phyloP scores from a whole-genome alignment of 2,329 filamentous ascomycete genomes.

The Leptoxyphium fumago region DNA sequence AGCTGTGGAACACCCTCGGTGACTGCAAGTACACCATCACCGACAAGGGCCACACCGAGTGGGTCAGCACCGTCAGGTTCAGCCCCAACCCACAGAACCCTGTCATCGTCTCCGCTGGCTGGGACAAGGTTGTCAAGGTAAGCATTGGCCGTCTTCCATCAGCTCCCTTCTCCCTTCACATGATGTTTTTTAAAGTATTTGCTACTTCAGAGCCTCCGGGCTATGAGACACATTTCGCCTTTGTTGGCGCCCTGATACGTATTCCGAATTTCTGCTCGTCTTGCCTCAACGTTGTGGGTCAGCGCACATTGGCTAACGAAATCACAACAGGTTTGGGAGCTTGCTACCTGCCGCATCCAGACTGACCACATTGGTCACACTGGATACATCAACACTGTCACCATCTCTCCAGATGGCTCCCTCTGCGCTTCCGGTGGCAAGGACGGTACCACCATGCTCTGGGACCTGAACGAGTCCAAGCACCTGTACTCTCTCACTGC shows the following conservation, averaged over 20 bases:
- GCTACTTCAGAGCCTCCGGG: slow-evolving; percentile 99
- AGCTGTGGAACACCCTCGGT: slow-evolving; percentile 99
- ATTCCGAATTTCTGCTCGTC: background rate
- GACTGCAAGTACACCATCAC: slow-evolving; percentile 99
- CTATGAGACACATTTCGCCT: slow-evolving; percentile 81
- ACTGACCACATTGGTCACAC: slow-evolving; percentile 99
- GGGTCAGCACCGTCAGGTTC: slow-evolving; percentile 99
- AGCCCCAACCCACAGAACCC: slow-evolving; percentile 99
- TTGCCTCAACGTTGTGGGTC: background rate
- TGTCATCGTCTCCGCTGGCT: slow-evolving; percentile 94
- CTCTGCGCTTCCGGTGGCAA: slow-evolving; percentile 98
- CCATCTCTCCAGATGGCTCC: slow-evolving; percentile 97
- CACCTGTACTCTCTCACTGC: slow-evolving; percentile 99
- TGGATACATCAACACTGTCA: slow-evolving; percentile 99
- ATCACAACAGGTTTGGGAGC: slow-evolving; percentile 77
- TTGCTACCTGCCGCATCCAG: slow-evolving; percentile 97
- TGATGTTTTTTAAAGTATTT: slow-evolving; percentile 98
- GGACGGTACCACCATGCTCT: slow-evolving; percentile 99
- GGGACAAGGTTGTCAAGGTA: slow-evolving; percentile 99
- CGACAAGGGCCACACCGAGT: slow-evolving; percentile 99
- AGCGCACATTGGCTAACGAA: slow-evolving; percentile 4
- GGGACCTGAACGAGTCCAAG: slow-evolving; percentile 99
- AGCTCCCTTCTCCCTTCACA: slow-evolving; percentile 34
- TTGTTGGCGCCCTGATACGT: slow-evolving; percentile 73
- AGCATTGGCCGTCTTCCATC: slow-evolving; percentile 26